These are phyloP conservation scores for Tuber borchii DNA, from an alignment of 495 filamentous ascomycete species.

Conservation along the genomic window DNA sequence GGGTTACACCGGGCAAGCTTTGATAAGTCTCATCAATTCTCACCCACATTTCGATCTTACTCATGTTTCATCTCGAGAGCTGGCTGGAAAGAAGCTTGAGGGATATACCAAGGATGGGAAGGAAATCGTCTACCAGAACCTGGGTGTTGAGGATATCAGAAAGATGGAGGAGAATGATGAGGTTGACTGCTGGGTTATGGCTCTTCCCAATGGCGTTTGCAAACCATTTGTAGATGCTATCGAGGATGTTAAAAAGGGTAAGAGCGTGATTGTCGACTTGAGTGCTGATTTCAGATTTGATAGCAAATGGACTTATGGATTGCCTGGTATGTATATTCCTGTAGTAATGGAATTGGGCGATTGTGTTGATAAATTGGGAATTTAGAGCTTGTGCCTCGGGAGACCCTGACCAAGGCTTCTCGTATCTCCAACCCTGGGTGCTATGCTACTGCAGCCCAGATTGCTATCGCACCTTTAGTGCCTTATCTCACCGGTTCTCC, in stretches of 20 bases:
- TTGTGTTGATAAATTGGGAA: constrained; percentile 12
- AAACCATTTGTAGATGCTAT: constrained; percentile 93
- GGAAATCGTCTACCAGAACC: constrained; percentile 89
- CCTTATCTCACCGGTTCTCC: constrained; percentile 72
- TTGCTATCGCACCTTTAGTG: constrained; percentile 79
- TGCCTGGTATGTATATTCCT: constrained; percentile 51
- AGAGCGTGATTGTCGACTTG: constrained; percentile 83
- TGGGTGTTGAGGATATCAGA: constrained; percentile 80
- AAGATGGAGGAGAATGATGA: constrained; percentile 86
- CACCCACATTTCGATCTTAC: constrained; percentile 93
- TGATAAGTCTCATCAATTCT: constrained; percentile 79
- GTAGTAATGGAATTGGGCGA: background rate
- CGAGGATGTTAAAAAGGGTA: constrained; percentile 58
- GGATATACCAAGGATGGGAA: constrained; percentile 70
- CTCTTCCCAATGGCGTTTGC: constrained; percentile 93
- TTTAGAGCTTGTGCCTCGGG: constrained; percentile 66
- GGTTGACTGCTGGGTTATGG: constrained; percentile 98
- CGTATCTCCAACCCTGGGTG: constrained; percentile 93
- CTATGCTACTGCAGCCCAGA: constrained; percentile 93
- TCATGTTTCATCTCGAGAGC: constrained; percentile 90
- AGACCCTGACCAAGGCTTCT: constrained; percentile 70
- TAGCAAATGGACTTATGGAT: constrained; percentile 84
- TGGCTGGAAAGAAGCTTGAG: constrained; percentile 81
- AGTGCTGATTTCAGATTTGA: constrained; percentile 95
- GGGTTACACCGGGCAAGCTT: constrained; percentile 89